Base-by-base conservation (phyloP, 169 alveolate genomes). In the Neospora caninum region DNA sequence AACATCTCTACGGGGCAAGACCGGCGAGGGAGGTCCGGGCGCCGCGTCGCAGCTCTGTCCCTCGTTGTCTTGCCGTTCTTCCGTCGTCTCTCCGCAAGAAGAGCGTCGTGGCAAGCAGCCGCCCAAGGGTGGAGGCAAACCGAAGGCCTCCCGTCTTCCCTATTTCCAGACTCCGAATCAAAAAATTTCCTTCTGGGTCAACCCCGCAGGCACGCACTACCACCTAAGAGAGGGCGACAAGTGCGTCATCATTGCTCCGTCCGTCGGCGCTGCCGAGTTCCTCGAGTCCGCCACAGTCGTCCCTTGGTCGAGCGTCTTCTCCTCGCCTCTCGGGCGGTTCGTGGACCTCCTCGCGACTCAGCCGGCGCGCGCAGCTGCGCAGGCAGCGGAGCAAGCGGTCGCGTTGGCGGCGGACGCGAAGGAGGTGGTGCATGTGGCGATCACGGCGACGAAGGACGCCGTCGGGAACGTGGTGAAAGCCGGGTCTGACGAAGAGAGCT, bases 181-280 rank as follows among this genome's bases (percentile, higher is more conserved):
- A 27, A 34, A 49, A 43, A 20, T 45, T 20, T 43, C 91, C 13
- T 86, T 34, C 91, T 86, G 91, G 91, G 69, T 86, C 22, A 86
- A 86, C 78, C 91, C 91, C 31, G 38, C 43, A 34, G 91, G 91
- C 43, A 49, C 25, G 80, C 22, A 49, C 78, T 86, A 49, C 78
- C 31, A 25, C 45, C 91, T 86, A n/a, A 13, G 45, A 0, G 42
- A 67, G 25, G 91, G 91, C 0, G 91, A 86, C 78, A 86, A 36
- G 45, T 45, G 49, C 78, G 78, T 86, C 13, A 86, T 86, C n/a
- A 86, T 86, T 29, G 91, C 91, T 9, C 78, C 78, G 45, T 45
- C 80, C 80, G 78, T 86, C 27, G 91, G 69, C 16, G 91, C 58
- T 38, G 91, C 91, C 49, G 91, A 86, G 78, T 86, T 39, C 78